Conservation (phyloP, 306 rosid genomes). For the Purshia tridentata region DNA sequence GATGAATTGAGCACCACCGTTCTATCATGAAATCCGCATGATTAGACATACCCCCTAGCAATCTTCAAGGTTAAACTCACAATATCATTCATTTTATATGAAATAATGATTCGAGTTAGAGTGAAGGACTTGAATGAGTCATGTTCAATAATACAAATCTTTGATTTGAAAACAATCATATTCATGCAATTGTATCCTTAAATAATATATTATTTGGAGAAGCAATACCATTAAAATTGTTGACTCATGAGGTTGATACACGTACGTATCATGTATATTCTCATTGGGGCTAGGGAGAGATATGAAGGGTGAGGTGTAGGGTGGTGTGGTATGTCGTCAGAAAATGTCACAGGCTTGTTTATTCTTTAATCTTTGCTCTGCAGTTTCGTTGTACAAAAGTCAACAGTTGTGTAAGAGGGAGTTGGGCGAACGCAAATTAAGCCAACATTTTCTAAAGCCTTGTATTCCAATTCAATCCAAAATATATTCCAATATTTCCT, state of each 20-base stretch:
- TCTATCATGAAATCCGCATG: too few relatives aligned
- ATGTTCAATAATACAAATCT: too few relatives aligned
- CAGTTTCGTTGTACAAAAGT: conserved; percentile 5
- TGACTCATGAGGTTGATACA: neutral
- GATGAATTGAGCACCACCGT: too few relatives aligned
- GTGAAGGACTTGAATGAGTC: too few relatives aligned
- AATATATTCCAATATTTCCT: neutral
- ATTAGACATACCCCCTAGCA: too few relatives aligned
- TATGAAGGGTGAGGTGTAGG: neutral
- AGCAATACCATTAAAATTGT: neutral
- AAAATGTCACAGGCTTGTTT: neutral
- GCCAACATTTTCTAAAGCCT: neutral
- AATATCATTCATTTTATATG: too few relatives aligned
- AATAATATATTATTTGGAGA: too few relatives aligned
- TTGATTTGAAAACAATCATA: neutral
- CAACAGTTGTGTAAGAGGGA: neutral
- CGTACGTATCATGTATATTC: neutral
- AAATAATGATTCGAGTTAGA: too few relatives aligned
- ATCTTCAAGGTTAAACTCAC: too few relatives aligned
- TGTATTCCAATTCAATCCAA: neutral
- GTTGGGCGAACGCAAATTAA: neutral
- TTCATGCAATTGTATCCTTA: neutral
- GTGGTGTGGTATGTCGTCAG: neutral
- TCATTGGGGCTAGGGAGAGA: neutral
- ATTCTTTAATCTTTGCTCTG: neutral